These are phyloP conservation scores for Fusarium poae DNA, from an alignment of 2,329 filamentous ascomycete species.

Conservation along the genomic window DNA sequence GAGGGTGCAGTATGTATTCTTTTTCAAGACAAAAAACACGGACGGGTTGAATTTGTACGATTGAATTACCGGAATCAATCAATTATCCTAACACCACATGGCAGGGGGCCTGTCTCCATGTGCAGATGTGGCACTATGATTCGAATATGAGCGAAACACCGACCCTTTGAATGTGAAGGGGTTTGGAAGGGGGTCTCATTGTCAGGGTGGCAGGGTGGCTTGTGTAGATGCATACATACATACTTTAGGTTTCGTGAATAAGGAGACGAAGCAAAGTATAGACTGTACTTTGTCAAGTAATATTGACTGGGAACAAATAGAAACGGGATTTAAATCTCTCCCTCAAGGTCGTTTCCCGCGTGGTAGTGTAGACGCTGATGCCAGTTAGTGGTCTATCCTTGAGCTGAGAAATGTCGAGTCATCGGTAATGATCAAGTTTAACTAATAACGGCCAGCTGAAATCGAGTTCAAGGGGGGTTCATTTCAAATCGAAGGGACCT, in stretches of 20 bases:
- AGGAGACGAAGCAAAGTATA: not conserved
- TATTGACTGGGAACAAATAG: not conserved
- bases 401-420: conserved; percentile 19
- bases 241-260: not conserved
- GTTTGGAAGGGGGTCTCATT: not conserved
- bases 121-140: conserved; percentile 34
- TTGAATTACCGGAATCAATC: conserved; percentile 5
- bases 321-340: conserved; percentile 9
- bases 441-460: not conserved
- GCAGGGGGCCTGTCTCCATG: not conserved
- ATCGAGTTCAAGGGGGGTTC: conserved; percentile 28
- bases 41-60: conserved; percentile 10
- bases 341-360: conserved; percentile 9
- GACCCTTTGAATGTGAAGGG: conserved; percentile 10
- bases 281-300: not conserved
- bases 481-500: conserved; percentile 1
- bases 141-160: conserved; percentile 15
- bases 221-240: not conserved
- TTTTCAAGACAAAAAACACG: conserved; percentile 1
- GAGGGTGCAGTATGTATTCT: not conserved
- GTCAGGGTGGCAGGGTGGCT: not conserved
- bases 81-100: not conserved
- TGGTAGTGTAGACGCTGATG: conserved; percentile 23
- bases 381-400: conserved; percentile 27
- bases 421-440: conserved; percentile 3